phyloP scores from a whole-genome alignment of 2,329 filamentous ascomycete genomes.

The Ophiosphaerella herpotricha region DNA sequence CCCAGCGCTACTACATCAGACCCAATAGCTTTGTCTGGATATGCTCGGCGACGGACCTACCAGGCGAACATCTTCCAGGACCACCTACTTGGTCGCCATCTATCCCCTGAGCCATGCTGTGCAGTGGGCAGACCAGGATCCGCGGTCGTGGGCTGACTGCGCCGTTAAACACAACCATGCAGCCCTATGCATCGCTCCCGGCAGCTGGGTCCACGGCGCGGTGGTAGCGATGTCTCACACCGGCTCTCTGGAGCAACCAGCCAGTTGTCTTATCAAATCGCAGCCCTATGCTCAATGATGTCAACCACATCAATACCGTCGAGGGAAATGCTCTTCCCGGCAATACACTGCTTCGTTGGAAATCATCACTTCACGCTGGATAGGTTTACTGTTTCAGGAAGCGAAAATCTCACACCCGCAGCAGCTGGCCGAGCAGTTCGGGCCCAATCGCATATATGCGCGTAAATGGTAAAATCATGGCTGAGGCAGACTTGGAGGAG shows the following conservation, averaged over 20 bases:
- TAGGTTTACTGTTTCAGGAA: constrained; percentile 25
- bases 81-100: not conserved
- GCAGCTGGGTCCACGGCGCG: constrained; percentile 33
- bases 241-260: constrained; percentile 7
- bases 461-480: constrained; percentile 4
- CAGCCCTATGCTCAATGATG: constrained; percentile 6
- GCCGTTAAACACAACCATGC: constrained; percentile 26
- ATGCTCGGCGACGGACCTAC: not conserved
- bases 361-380: not conserved
- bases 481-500: constrained; percentile 8
- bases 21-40: too few species aligned
- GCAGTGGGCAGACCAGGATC: constrained; percentile 11
- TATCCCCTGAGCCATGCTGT: constrained; percentile 10
- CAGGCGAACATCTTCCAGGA: not conserved
- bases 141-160: constrained; percentile 30
- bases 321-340: not conserved
- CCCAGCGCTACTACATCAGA: not conserved
- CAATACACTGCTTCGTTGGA: not conserved
- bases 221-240: constrained; percentile 34
- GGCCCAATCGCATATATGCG: constrained; percentile 17
- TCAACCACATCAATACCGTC: not conserved
- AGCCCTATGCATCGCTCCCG: constrained; percentile 42
- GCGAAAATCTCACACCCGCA: constrained; percentile 19
- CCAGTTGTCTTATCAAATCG: not conserved
- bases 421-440: constrained; percentile 15